Base-by-base conservation (phyloP, 192 early-diverging fungal species). In the Umbelopsis vinacea region DNA sequence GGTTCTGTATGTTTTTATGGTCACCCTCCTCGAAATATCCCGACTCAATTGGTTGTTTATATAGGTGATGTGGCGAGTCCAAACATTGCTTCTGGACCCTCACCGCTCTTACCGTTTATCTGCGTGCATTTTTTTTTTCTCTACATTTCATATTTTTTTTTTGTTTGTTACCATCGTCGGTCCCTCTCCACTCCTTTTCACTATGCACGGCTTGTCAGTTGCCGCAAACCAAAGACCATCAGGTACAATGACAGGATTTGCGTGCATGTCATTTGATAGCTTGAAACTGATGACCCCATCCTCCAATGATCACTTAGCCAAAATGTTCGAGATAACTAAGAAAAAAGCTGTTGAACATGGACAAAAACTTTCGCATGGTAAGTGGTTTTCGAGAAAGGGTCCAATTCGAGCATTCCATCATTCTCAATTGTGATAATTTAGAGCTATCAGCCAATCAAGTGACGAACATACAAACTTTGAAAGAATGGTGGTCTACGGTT, bases 401-500 rank as follows among this genome's bases (percentile, higher is more conserved):
- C 29, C 14, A 54, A 22, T 29, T 54, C 4, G 8, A 43, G 6
- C 11, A 12, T 11, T 43, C 11, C 40, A 43, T 43, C 40, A 43
- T 43, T 43, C 40, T 43, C 40, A 43, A 43, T 11, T 7, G 40
- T 43, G 40, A 43, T 43, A 43, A 11, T 12, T 43, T 43, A 43
- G 40, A 12, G 40, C 40, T 11, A 19, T 17, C 15, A n/a, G 48
- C 48, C n/a, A 50, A 50, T 21, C 19, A 50, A 50, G 48, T 50
- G 48, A 50, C 48, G 48, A 21, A 21, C 48, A 50, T n/a, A 17
- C 48, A 50, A 8, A 50, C 48, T 50, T 50, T 17, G 48, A 63
- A 63, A n/a, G 57, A 63, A 37, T 63, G 57, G 57, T 63, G 57
- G 57, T 29, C 57, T 19, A 35, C 57, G 17, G 26, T 63, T 29